phyloP scores from a whole-genome alignment of 2,329 filamentous ascomycete genomes.

The Orbilia ellipsospora region DNA sequence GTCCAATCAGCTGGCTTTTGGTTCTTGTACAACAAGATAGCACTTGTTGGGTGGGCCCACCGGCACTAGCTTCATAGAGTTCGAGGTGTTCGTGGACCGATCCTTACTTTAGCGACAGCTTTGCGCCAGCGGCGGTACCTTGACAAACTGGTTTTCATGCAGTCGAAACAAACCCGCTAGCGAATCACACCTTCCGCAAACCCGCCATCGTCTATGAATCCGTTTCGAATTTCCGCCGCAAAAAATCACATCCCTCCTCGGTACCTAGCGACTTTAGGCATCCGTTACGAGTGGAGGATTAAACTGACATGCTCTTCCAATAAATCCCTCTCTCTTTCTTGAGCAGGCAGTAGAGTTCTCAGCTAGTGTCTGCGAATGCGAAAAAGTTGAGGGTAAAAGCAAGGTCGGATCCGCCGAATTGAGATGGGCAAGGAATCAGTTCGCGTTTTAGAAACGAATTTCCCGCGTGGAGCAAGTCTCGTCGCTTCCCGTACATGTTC shows the following conservation, averaged over 20 bases:
- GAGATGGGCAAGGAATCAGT: conserved; percentile 44
- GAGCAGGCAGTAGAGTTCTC: background rate
- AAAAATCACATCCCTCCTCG: too few relatives aligned
- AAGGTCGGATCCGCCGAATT: conserved; percentile 40
- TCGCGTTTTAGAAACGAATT: conserved; percentile 54
- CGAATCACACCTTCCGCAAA: conserved; percentile 52
- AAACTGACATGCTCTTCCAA: conserved; percentile 20
- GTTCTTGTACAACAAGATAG: conserved; percentile 21
- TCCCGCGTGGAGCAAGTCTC: conserved; percentile 52
- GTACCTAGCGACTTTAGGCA: conserved; percentile 43
- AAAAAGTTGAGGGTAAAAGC: background rate
- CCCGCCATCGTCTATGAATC: conserved; percentile 41
- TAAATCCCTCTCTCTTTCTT: conserved; percentile 38
- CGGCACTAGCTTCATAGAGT: conserved; percentile 26
- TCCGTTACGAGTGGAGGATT: conserved; percentile 34
- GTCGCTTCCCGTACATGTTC: conserved; percentile 51
- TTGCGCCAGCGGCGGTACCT: conserved; percentile 54
- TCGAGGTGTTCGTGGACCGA: conserved; percentile 23
- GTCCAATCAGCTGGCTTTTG: conserved; percentile 26
- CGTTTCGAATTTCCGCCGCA: conserved; percentile 21
- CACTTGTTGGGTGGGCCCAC: conserved; percentile 23
- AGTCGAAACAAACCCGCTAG: conserved; percentile 38
- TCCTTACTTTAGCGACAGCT: conserved; percentile 54
- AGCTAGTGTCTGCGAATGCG: too few relatives aligned
- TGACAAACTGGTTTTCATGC: conserved; percentile 37